Base-by-base conservation (phyloP, 345 rosid genomes). In the Populus pruinosa region DNA sequence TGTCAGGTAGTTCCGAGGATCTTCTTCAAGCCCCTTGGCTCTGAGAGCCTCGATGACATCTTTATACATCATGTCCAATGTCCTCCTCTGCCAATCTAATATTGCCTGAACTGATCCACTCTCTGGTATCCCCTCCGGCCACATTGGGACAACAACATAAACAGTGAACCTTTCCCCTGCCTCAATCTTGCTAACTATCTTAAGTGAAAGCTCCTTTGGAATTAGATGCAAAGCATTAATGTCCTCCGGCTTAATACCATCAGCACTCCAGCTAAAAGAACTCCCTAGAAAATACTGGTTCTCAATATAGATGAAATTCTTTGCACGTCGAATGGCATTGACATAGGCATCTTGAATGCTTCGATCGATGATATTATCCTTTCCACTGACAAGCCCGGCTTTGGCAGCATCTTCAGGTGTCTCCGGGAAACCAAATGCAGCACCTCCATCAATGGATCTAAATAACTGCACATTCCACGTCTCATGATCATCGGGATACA, bases 121-220 rank as follows among this genome's bases (percentile, higher is more conserved):
- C 87, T 93, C 99, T 17, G 99, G 99, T 38, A 88, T 75, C 31
- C 99, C 99, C 90, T 96, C 99, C 4, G 99, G 99, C 98, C 99
- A 96, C 99, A 96, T 92, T 6, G 99, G 99, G 68, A 96, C 91
- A 62, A 96, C 96, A 12, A 90, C 88, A 77, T 92, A 96, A 59
- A 96, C 99, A 13, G 85, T 85, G 83, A 96, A 96, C 83, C 84
- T 87, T 84, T 96, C 98, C 74, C 92, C 94, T 2, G 90, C 91
- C 83, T 90, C 89, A 70, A 96, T 96, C 91, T 96, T 96, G 86
- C 95, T 93, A 66, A 90, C 93, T 63, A 96, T 93, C 90, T 96
- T 96, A 23, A 92, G 91, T 20, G 98, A 89, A 67, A 96, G 92
- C 80, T 96, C 99, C 89, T 90, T 96, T 3, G 99, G 99, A 74